Base-by-base conservation (phyloP, 2,329 filamentous ascomycete genomes). In the Pseudopyricularia cyperi region DNA sequence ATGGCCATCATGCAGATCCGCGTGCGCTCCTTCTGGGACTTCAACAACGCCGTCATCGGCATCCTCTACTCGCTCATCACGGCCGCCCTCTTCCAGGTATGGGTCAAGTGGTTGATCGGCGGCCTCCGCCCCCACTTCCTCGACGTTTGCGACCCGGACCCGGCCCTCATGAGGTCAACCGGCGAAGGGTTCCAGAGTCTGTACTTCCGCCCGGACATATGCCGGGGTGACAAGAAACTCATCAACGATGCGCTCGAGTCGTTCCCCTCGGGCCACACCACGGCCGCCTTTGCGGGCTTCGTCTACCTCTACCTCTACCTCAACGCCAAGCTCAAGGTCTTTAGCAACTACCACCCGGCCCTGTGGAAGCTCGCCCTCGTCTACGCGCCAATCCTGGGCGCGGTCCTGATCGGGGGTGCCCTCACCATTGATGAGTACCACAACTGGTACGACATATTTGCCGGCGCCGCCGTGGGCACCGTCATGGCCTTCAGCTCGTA, bases 301-400 rank as follows among this genome's bases (percentile, higher is more conserved):
- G 73, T 86, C 22, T 89, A 78, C 61, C 68, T 89, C 3, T 83
- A 75, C 57, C 70, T 89, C 1, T 89, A 88, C 68, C 76, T 89
- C 46, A 89, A 89, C 64, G 85, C 82, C 48, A 89, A 89, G 69
- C 73, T 89, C 57, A 89, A 88, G 72, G 76, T 87, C 52, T 87
- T 82, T 59, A 70, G 77, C 56, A 83, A 87, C 69, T 83, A 85
- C 62, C 84, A 87, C 61, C 79, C 85, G 0, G 72, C 80, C 12
- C 80, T 87, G 74, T 88, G 84, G 85, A 88, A 88, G 67, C 66
- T 87, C 12, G 70, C 84, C 32, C 75, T 72, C 15, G 69, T 80
- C 24, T 85, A 83, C 59, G 73, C 78, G 0, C 85, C 85, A 0
- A 66, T 89, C 3, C 76, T 89, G 0, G 82, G 79, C 3, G 84